phyloP scores from a whole-genome alignment of 306 rosid species.

The Datisca glomerata region DNA sequence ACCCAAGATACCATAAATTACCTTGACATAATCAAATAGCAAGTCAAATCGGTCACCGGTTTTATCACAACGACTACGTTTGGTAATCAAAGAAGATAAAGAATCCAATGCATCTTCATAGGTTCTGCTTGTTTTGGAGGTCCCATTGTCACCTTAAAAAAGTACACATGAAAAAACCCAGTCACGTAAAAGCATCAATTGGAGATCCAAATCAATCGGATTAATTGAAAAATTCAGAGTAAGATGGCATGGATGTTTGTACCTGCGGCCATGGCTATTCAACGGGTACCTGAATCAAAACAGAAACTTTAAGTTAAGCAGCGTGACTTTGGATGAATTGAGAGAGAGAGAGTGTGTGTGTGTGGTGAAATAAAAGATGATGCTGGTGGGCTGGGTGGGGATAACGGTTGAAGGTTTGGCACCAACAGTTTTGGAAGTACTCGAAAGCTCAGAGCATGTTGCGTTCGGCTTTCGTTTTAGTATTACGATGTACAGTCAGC shows the following conservation, averaged over 20 bases:
- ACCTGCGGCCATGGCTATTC: slow-evolving; percentile 37
- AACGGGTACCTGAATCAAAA: too few species aligned
- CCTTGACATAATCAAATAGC: slow-evolving; percentile 59
- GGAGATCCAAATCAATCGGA: not conserved
- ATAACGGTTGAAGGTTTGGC: too few species aligned
- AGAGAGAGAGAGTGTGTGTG: too few species aligned
- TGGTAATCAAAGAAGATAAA: slow-evolving; percentile 68
- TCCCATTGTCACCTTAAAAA: slow-evolving; percentile 27
- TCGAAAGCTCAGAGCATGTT: too few species aligned
- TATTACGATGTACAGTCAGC: too few species aligned
- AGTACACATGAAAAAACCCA: not conserved
- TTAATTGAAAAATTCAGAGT: not conserved
- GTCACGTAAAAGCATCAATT: not conserved
- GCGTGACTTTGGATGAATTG: too few species aligned
- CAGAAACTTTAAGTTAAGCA: too few species aligned
- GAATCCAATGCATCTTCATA: slow-evolving; percentile 78
- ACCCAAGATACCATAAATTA: slow-evolving; percentile 10
- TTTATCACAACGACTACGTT: slow-evolving; percentile 70
- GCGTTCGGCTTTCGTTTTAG: too few species aligned
- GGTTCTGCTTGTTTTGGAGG: slow-evolving; percentile 25
- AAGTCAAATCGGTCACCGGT: slow-evolving; percentile 67
- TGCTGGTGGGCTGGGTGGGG: too few species aligned
- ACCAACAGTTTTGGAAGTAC: too few species aligned
- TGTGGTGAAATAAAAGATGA: too few species aligned
- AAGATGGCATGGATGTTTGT: not conserved